Conservation (phyloP, 129 eudicot species). For the sunflower (Helianthus annuus) region HanXRQr2.0-SUNRISE NC_035440.2:163082203-163082702, state of each 20-base stretch:
- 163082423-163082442: conserved; percentile 89
- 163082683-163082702: background rate
- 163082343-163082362: conserved; percentile 88
- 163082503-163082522: conserved; percentile 91
- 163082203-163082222: conserved; percentile 73
- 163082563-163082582: conserved; percentile 74
- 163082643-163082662: conserved; percentile 2
- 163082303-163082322: conserved; percentile 78
- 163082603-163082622: background rate
- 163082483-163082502: conserved; percentile 74
- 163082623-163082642: conserved; percentile 1
- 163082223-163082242: conserved; percentile 91
- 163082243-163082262: conserved; percentile 85
- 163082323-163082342: conserved; percentile 84
- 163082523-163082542: conserved; percentile 90
- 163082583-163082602: conserved; percentile 18
- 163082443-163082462: conserved; percentile 80
- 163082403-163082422: conserved; percentile 84
- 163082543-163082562: conserved; percentile 86
- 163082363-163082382: conserved; percentile 91
- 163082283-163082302: conserved; percentile 94
- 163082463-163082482: conserved; percentile 62
- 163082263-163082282: conserved; percentile 79
- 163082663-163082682: background rate
- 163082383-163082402: conserved; percentile 91